phyloP scores from a whole-genome alignment of 2,329 filamentous ascomycete species.

The Penicillium sp. region DNA sequence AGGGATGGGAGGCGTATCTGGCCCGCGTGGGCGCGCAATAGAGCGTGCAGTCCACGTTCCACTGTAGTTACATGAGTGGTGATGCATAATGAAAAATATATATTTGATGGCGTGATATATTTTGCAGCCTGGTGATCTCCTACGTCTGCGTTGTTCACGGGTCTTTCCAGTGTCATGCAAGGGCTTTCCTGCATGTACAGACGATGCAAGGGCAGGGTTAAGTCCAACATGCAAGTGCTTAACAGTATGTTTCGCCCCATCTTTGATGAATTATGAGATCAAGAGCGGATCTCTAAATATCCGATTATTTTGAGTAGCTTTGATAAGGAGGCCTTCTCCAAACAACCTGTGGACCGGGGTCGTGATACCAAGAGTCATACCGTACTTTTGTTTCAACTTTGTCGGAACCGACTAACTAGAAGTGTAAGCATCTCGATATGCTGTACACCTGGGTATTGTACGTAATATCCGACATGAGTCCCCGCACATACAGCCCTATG shows the following conservation, averaged over 20 bases:
- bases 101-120: neutral
- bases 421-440: too few relatives aligned
- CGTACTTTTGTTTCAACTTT: neutral
- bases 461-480: neutral
- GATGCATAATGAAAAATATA: slow-evolving; percentile 7
- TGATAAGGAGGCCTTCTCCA: neutral
- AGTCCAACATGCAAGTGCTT: neutral
- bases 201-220: neutral
- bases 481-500: too few relatives aligned
- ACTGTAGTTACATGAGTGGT: neutral
- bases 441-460: neutral
- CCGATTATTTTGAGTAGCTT: neutral
- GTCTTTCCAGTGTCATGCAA: neutral
- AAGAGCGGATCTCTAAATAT: neutral
- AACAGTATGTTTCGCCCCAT: neutral
- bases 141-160: neutral
- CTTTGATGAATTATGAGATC: neutral
- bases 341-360: neutral
- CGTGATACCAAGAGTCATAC: neutral
- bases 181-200: neutral
- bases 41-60: neutral
- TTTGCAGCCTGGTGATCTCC: neutral
- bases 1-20: slow-evolving; percentile 48
- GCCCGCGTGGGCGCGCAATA: slow-evolving; percentile 33
- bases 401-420: neutral